phyloP scores from a whole-genome alignment of 73 alveolate species.

The Halteria grandinella region DNA sequence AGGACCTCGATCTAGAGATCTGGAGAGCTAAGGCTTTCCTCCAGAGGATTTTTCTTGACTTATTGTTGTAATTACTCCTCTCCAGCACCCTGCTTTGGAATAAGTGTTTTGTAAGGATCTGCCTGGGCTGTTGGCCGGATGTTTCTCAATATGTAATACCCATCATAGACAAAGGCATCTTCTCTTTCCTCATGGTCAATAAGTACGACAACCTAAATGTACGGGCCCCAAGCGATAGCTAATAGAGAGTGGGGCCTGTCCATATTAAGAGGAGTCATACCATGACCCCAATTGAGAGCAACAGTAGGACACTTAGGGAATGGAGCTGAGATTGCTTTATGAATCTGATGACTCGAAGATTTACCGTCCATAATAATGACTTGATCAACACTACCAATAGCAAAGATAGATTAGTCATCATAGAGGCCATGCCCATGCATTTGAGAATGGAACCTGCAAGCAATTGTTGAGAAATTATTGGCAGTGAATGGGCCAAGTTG shows the following conservation, averaged over 20 bases:
- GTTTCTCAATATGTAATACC: too few species aligned
- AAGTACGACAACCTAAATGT: too few species aligned
- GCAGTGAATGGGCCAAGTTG: background rate
- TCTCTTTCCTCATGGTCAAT: background rate
- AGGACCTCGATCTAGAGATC: conserved; percentile 19
- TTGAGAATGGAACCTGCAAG: conserved; percentile 19
- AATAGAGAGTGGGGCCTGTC: conserved; percentile 44
- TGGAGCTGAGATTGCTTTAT: too few species aligned
- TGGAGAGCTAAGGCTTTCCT: too few species aligned
- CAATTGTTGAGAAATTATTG: background rate
- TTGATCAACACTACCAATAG: conserved; percentile 41
- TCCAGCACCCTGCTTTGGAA: too few species aligned
- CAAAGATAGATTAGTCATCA: conserved; percentile 20
- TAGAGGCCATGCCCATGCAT: conserved; percentile 24
- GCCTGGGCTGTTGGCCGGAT: too few species aligned
- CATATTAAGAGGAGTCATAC: conserved; percentile 49
- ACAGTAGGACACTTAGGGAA: too few species aligned
- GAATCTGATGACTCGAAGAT: too few species aligned
- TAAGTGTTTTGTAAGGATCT: too few species aligned
- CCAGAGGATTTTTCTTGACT: too few species aligned
- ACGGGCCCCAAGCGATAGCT: conserved; percentile 53
- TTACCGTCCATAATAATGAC: conserved; percentile 9
- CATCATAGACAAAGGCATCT: background rate
- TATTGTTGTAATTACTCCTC: background rate
- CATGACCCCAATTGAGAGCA: conserved; percentile 56